These are phyloP conservation scores for Umbelopsis sp. DNA, from an alignment of 192 early-diverging fungal genomes.

Conservation along the genomic window DNA sequence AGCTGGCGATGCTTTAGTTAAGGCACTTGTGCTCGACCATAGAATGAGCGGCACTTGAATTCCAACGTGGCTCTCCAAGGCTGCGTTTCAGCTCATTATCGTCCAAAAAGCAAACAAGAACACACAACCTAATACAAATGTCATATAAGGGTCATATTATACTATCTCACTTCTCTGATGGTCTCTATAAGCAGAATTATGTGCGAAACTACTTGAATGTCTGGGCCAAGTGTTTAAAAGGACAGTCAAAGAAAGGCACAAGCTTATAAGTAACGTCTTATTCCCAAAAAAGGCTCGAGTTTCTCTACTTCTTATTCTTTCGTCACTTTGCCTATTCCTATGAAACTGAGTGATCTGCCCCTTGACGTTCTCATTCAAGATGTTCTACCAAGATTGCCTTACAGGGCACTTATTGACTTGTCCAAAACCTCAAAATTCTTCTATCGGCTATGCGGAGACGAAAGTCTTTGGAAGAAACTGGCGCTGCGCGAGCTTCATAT, in stretches of 20 bases:
- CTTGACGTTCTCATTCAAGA: constrained; percentile 19
- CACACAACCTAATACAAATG: too few relatives aligned
- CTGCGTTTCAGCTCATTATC: too few relatives aligned
- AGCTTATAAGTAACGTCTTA: background rate
- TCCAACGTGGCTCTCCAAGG: too few relatives aligned
- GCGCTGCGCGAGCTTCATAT: constrained; percentile 11
- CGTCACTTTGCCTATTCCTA: background rate
- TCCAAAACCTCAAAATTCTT: constrained; percentile 8
- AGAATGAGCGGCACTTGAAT: too few relatives aligned
- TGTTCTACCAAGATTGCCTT: constrained; percentile 13
- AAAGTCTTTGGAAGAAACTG: constrained; percentile 18
- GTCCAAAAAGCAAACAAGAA: too few relatives aligned
- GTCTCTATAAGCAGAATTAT: too few relatives aligned
- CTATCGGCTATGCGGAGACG: constrained; percentile 1
- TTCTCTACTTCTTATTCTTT: background rate
- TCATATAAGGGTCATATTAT: too few relatives aligned
- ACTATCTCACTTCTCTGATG: too few relatives aligned
- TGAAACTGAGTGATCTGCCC: constrained; percentile 4
- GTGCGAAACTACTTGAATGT: too few relatives aligned
- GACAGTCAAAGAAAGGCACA: background rate
- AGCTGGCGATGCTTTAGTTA: background rate
- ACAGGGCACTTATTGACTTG: background rate
- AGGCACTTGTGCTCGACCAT: too few relatives aligned
- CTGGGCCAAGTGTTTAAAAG: too few relatives aligned
- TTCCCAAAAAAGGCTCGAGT: background rate